Evolutionary conservation across 208 protist species (phyloP).

Genomic region (Willaertia magna): DNA sequence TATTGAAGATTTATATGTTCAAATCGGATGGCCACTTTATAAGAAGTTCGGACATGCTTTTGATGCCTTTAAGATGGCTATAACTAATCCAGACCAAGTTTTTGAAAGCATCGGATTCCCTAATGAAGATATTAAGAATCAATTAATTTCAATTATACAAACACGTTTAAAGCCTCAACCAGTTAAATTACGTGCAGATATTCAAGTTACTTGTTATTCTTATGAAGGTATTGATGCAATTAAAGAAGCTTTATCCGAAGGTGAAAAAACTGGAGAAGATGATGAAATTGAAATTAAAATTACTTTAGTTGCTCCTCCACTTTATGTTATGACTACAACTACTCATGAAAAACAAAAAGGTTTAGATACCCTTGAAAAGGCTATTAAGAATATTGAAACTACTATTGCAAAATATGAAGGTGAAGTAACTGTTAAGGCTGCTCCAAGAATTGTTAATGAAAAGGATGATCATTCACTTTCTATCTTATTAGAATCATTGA

Average conservation of each 20-base stretch:
- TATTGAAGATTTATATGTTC: slow-evolving; percentile 48
- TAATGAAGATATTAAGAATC: neutral
- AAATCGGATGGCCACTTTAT: slow-evolving; percentile 68
- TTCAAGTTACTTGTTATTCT: slow-evolving; percentile 93
- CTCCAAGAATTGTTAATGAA: slow-evolving; percentile 2
- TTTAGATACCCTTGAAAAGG: neutral
- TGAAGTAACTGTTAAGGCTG: neutral
- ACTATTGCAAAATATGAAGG: neutral
- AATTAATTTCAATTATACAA: slow-evolving; percentile 13
- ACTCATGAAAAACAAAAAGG: neutral
- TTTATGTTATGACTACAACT: neutral
- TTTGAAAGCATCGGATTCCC: slow-evolving; percentile 19
- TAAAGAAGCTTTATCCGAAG: slow-evolving; percentile 74
- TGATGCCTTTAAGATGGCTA: slow-evolving; percentile 60
- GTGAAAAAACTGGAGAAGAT: slow-evolving; percentile 56
- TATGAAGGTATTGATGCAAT: slow-evolving; percentile 95
- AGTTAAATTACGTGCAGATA: slow-evolving; percentile 78
- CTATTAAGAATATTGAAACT: neutral
- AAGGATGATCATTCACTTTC: slow-evolving; percentile 5
- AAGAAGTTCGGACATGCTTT: slow-evolving; percentile 50
- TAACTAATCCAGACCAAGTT: slow-evolving; percentile 35
- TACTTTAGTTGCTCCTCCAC: neutral
- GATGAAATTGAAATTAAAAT: slow-evolving; percentile 29
- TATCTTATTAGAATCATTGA: neutral
- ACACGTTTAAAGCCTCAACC: slow-evolving; percentile 53